A percentile compares a stretch with the other conserved stretches of the same genome.
Evolutionary conservation across 2,329 filamentous ascomycete genomes (phyloP).

Genomic region (Penicillium sp.): DNA sequence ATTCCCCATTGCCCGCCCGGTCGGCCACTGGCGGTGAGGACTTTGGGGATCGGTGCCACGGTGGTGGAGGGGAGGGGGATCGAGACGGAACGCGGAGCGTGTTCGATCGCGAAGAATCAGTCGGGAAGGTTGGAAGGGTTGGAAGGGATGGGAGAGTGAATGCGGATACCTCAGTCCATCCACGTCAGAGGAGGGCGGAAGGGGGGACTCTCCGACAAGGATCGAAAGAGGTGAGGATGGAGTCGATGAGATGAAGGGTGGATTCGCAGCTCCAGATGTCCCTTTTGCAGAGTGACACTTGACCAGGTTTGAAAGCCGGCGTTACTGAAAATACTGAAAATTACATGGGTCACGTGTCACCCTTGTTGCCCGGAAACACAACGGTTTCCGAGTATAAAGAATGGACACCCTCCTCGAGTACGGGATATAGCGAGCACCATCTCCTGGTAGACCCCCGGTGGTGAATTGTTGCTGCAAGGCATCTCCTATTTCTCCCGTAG

Average conservation of each 20-base stretch:
- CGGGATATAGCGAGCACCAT: background rate
- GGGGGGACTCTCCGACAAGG: background rate
- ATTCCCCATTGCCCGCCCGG: slow-evolving; percentile 51
- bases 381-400: background rate
- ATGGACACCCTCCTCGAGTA: background rate
- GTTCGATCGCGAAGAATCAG: slow-evolving; percentile 9
- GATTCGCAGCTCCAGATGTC: background rate
- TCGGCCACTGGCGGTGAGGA: slow-evolving; percentile 37
- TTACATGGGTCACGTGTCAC: background rate
- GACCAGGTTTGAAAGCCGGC: background rate
- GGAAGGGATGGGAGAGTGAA: slow-evolving; percentile 1
- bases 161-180: slow-evolving; percentile 2
- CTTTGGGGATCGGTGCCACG: slow-evolving; percentile 39
- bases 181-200: background rate
- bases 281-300: background rate
- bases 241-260: background rate
- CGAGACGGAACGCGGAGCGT: slow-evolving; percentile 6
- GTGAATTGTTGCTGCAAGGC: background rate
- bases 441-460: background rate
- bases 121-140: background rate
- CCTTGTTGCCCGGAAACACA: background rate
- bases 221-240: background rate
- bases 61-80: slow-evolving; percentile 20
- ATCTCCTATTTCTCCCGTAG: background rate
- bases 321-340: background rate